Conservation (phyloP, 2,329 filamentous ascomycete species). For the Dactylonectria estremocensis region DNA sequence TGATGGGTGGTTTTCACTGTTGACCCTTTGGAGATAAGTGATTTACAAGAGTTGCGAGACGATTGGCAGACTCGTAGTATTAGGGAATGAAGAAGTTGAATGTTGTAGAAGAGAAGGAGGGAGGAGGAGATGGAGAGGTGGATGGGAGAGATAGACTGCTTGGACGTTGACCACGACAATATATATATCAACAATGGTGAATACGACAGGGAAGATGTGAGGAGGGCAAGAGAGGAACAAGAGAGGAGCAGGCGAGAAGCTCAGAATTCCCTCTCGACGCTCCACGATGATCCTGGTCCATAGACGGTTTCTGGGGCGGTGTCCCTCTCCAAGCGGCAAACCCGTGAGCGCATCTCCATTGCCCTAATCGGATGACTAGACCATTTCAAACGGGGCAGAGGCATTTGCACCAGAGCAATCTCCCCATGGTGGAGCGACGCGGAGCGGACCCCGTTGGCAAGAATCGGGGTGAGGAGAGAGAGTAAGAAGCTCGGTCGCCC, state of each 20-base stretch:
- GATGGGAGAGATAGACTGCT: not conserved
- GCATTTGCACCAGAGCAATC: conserved; percentile 31
- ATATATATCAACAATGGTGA: conserved; percentile 28
- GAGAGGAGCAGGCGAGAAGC: conserved; percentile 21
- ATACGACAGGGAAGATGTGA: conserved; percentile 31
- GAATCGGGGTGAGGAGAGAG: conserved; percentile 6
- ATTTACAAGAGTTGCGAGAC: not conserved
- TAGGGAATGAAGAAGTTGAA: conserved; percentile 15
- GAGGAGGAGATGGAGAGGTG: not conserved
- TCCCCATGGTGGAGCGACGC: conserved; percentile 42
- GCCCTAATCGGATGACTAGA: conserved; percentile 33
- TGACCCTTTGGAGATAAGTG: conserved; percentile 6
- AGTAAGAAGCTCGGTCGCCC: conserved; percentile 9
- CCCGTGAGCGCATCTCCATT: conserved; percentile 31
- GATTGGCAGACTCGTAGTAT: not conserved
- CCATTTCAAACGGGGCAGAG: conserved; percentile 28
- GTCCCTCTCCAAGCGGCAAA: conserved; percentile 36
- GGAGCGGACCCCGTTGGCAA: conserved; percentile 24
- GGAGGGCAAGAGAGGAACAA: conserved; percentile 18
- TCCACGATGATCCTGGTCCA: conserved; percentile 40
- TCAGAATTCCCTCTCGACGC: conserved; percentile 45
- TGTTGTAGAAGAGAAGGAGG: conserved; percentile 4
- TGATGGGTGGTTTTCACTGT: conserved; percentile 28
- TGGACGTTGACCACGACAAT: not conserved
- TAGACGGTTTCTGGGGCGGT: conserved; percentile 29